Percentiles rank a stretch among this genome's conserved stretches.
phyloP scores from a whole-genome alignment of 2,329 filamentous ascomycete species.

The Colletotrichum tropicale region DNA sequence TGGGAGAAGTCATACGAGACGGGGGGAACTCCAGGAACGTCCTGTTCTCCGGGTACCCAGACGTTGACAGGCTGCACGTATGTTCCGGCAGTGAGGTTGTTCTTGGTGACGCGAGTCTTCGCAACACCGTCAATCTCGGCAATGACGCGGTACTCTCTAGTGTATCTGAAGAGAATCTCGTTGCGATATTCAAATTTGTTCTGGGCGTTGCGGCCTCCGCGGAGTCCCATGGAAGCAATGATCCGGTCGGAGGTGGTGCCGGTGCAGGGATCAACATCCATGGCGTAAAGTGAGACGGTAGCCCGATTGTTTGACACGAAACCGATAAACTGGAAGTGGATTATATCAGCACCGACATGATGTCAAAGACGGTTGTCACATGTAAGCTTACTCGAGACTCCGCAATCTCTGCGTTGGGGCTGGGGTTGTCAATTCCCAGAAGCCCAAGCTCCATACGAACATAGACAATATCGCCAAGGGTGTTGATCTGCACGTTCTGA shows the following conservation, averaged over 20 bases:
- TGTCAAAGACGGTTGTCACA: neutral
- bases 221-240: slow-evolving; percentile 33
- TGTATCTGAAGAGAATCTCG: slow-evolving; percentile 34
- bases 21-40: slow-evolving; percentile 36
- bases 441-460: slow-evolving; percentile 38
- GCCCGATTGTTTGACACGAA: slow-evolving; percentile 37
- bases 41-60: slow-evolving; percentile 41
- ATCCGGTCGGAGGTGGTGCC: slow-evolving; percentile 36
- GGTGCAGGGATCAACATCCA: slow-evolving; percentile 41
- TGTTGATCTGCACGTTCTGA: slow-evolving; percentile 39
- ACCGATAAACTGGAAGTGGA: slow-evolving; percentile 31
- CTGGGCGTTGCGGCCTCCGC: slow-evolving; percentile 34
- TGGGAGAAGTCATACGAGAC: slow-evolving; percentile 38
- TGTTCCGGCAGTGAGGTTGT: slow-evolving; percentile 36
- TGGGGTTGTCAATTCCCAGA: slow-evolving; percentile 37
- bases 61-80: slow-evolving; percentile 39
- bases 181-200: slow-evolving; percentile 41
- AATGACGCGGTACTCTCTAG: slow-evolving; percentile 37
- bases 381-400: slow-evolving; percentile 35
- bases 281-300: slow-evolving; percentile 35
- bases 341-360: neutral
- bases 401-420: slow-evolving; percentile 36
- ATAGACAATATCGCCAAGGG: slow-evolving; percentile 34
- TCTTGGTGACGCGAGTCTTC: slow-evolving; percentile 33
- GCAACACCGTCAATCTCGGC: slow-evolving; percentile 36